Evolutionary conservation across 768 basidiomycete genomes (phyloP), one percentile per base, ranked within the genome.

Genomic region (Macrolepiota dolichaula): DNA sequence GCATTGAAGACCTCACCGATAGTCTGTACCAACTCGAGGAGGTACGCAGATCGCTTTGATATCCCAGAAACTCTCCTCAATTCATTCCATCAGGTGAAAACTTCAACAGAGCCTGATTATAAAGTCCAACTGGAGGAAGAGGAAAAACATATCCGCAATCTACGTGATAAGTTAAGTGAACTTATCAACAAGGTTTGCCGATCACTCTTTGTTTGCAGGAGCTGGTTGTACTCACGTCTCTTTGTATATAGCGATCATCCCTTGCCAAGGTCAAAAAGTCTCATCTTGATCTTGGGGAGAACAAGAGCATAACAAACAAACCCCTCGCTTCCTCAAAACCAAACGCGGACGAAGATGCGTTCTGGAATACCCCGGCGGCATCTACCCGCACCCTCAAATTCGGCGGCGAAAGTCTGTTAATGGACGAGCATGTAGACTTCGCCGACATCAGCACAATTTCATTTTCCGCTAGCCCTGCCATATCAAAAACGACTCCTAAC

Each of bases 381-480:
- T 69, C 81, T 1, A 81, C 79, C 13, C 85, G 86, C 40, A 83
- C 83, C 0, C 74, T 91, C 13, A 83, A 81, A 55, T 89, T 91
- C 63, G 80, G 81, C 1, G 84, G 86, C 42, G 85, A 85, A 61
- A 61, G 38, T n/a, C 76, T 85, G 13, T 74, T 88, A 29, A 70
- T 85, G 68, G 82, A 89, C 63, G 89, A 91, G 64, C 74, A 84
- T 19, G 79, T 85, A 2, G 84, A 89, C 65, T 72, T 88, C 32
- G 80, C 73, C 0, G 79, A 85, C 64, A 65, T 82, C 15, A 79
- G 82, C 17, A 76, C 76, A 59, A 77, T 78, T 3, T 85, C 87
- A 0, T 76, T 81, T 15, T 74, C 70, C 5, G 62, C 35, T 25
- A 58, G 15, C 15, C 47, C 37, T n/a, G 36, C 13, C 55, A 60